Evolutionary conservation across 306 rosid species (phyloP), one percentile per base, ranked within the genome.

Genomic region (Geum urbanum): DNA sequence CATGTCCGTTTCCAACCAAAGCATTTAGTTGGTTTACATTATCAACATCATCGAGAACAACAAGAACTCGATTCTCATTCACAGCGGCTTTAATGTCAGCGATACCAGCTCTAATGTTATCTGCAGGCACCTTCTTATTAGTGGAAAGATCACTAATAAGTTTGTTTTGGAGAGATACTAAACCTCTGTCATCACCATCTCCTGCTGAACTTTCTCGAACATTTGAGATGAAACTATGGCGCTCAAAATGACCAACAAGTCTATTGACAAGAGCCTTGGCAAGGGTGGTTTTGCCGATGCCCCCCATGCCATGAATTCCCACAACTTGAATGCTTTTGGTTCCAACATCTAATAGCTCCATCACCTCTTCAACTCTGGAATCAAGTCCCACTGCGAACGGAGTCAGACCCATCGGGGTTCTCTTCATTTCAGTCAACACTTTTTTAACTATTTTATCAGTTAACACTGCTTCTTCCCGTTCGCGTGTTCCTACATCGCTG

Each of bases 31-130:
- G 92, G 7, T 59, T 61, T 7, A 70, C 73, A 52, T 80, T 70
- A 68, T 71, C 86, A 41, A 86, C 85, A 74, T 89, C 96, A 73
- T 87, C 92, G 67, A 89, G 79, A 32, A 89, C 80, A 46, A 89
- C 46, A 7, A 89, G 76, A 43, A 81, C 84, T 53, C 78, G 79
- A 11, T 76, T 61, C 40, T 73, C 72, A 3, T 5, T 4, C 58
- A 77, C 73, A 19, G 46, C 19, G 48, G 46, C 50, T 56, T 52
- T 54, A n/a, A 81, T 75, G 4, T 61, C 60, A 20, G 76, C 13
- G 8, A 80, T 45, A 15, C 83, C 80, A 43, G 59, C 43, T 11
- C 47, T 20, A 9, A 44, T 10, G 24, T 83, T 77, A 14, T 11
- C 69, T 46, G 32, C 32, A 35, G 8, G 64, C 15, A 54, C 14